Evolutionary conservation across 148 eudicot species (phyloP).

Genomic region (Fallopia convolvulus): DNA sequence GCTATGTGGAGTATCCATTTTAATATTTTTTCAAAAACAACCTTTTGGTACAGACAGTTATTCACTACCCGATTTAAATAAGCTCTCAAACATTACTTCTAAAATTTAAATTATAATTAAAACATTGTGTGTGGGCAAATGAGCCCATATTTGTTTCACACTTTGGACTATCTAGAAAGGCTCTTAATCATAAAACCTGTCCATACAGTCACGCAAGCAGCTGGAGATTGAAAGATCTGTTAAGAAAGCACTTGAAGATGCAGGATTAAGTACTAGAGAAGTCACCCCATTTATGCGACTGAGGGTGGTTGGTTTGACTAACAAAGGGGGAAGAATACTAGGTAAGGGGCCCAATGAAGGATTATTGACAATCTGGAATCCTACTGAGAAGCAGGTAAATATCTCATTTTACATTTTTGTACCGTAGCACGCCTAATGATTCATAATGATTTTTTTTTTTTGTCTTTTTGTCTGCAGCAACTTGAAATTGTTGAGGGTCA

Average conservation of each 20-base stretch:
- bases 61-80: too few relatives aligned
- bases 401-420: background rate
- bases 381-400: conserved; percentile 70
- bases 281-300: conserved; percentile 83
- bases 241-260: conserved; percentile 66
- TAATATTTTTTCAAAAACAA: too few relatives aligned
- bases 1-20: conserved; percentile 16
- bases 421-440: background rate
- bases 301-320: conserved; percentile 64
- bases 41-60: too few relatives aligned
- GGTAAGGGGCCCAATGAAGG: conserved; percentile 37
- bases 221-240: conserved; percentile 53
- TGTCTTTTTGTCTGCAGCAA: conserved; percentile 24
- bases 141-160: background rate
- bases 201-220: conserved; percentile 57
- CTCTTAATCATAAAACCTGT: conserved; percentile 5
- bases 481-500: conserved; percentile 74
- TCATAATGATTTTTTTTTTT: background rate
- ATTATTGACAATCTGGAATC: conserved; percentile 89
- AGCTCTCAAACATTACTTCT: too few relatives aligned
- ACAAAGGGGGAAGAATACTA: conserved; percentile 16
- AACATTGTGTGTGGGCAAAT: too few relatives aligned
- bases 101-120: too few relatives aligned
- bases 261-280: conserved; percentile 64
- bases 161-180: conserved; percentile 1